A percentile compares a stretch with the other conserved stretches of the same genome.
Evolutionary conservation across 306 rosid species (phyloP).

Genomic region (Luffa acutangula): DNA sequence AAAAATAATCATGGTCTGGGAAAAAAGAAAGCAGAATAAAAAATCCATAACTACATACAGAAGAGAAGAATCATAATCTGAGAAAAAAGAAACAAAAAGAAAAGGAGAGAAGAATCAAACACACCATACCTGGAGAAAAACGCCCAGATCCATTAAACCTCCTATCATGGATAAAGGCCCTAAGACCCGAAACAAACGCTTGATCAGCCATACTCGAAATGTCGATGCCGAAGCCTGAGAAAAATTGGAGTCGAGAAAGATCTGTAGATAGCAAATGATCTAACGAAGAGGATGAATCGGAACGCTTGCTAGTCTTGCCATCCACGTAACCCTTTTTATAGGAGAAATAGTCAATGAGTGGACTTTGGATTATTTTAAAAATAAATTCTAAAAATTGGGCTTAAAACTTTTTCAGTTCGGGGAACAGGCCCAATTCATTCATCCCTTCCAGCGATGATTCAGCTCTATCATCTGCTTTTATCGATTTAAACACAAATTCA

Average conservation of each 20-base stretch:
- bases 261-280: neutral
- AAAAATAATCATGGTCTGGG: no score
- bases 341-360: no score
- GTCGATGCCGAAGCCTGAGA: neutral
- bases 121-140: neutral
- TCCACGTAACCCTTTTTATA: no score
- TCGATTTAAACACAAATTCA: no score
- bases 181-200: neutral
- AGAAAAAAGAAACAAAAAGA: neutral
- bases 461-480: no score
- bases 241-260: neutral
- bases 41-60: no score
- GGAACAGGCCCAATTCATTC: no score
- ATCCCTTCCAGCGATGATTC: no score
- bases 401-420: no score
- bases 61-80: neutral
- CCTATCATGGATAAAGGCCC: neutral
- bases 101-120: neutral
- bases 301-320: neutral
- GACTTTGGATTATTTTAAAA: no score
- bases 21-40: no score
- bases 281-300: neutral
- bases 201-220: neutral
- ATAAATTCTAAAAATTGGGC: no score
- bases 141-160: neutral